Evolutionary conservation across 371 early-diverging fungal species (phyloP).

Genomic region (Mucor plumbeus): DNA sequence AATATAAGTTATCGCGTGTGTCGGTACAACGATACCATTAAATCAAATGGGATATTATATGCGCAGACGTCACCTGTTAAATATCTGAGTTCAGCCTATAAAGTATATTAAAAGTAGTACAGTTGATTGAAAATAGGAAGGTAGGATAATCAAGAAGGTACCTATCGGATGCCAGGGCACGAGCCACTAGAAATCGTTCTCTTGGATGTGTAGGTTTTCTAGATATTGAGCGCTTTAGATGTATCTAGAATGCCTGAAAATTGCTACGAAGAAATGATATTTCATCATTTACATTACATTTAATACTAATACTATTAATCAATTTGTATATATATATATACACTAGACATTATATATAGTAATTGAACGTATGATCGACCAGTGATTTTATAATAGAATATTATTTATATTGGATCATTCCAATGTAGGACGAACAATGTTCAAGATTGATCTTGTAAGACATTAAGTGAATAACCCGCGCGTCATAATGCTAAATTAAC

Average conservation of each 20-base stretch:
- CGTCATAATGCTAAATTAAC: slow-evolving; percentile 7
- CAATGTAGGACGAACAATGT: slow-evolving; percentile 17
- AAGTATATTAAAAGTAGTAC: slow-evolving; percentile 15
- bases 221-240: not conserved
- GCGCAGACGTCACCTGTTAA: slow-evolving; percentile 18
- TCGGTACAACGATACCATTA: slow-evolving; percentile 16
- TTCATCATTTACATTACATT: not conserved
- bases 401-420: slow-evolving; percentile 11
- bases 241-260: not conserved
- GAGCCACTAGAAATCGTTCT: slow-evolving; percentile 23
- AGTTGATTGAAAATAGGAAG: slow-evolving; percentile 15
- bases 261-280: not conserved
- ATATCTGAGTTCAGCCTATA: slow-evolving; percentile 1
- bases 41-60: slow-evolving; percentile 1
- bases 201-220: not conserved
- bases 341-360: not conserved
- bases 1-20: slow-evolving; percentile 28
- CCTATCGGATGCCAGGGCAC: slow-evolving; percentile 37
- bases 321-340: not conserved
- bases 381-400: slow-evolving; percentile 16
- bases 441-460: slow-evolving; percentile 26
- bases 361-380: slow-evolving; percentile 20
- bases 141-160: slow-evolving; percentile 22
- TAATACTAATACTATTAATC: too few relatives aligned
- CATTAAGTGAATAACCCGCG: slow-evolving; percentile 9